phyloP scores from a whole-genome alignment of 805 yeast species.

The Sugiyamaella qingdaonensis region DNA sequence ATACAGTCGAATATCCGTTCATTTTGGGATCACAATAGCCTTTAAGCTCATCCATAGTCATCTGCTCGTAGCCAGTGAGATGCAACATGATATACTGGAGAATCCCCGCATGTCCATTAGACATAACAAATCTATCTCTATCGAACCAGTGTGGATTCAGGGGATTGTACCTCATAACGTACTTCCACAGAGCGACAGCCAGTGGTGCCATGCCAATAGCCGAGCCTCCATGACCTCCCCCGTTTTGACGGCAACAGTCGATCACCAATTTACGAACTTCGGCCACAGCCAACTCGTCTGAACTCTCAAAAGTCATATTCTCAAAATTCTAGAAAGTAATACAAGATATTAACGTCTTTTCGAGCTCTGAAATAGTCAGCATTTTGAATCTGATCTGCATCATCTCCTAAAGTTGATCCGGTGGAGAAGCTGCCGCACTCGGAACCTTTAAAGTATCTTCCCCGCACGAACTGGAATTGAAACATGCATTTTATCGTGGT shows the following conservation, averaged over 20 bases:
- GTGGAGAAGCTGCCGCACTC: too few species aligned
- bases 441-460: too few species aligned
- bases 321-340: too few species aligned
- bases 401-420: too few species aligned
- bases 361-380: too few species aligned
- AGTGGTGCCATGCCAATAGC: conserved; percentile 43
- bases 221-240: conserved; percentile 40
- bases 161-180: conserved; percentile 33
- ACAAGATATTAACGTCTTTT: too few species aligned
- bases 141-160: conserved; percentile 34
- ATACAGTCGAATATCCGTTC: conserved; percentile 22
- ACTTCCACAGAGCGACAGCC: conserved; percentile 37
- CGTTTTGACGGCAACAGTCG: conserved; percentile 24
- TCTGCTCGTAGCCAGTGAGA: conserved; percentile 37
- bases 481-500: too few species aligned
- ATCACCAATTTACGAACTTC: conserved; percentile 21
- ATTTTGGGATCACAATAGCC: conserved; percentile 31
- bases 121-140: conserved; percentile 38
- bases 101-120: conserved; percentile 39
- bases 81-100: conserved; percentile 33
- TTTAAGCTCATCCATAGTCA: conserved; percentile 36
- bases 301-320: neutral
- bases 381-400: too few species aligned
- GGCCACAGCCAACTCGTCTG: conserved; percentile 4
- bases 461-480: too few species aligned